Percentiles rank a stretch among this genome's conserved stretches.
These are phyloP conservation scores for Aureobasidium sp. DNA, from an alignment of 2,329 filamentous ascomycete genomes.

Conservation along the genomic window DNA sequence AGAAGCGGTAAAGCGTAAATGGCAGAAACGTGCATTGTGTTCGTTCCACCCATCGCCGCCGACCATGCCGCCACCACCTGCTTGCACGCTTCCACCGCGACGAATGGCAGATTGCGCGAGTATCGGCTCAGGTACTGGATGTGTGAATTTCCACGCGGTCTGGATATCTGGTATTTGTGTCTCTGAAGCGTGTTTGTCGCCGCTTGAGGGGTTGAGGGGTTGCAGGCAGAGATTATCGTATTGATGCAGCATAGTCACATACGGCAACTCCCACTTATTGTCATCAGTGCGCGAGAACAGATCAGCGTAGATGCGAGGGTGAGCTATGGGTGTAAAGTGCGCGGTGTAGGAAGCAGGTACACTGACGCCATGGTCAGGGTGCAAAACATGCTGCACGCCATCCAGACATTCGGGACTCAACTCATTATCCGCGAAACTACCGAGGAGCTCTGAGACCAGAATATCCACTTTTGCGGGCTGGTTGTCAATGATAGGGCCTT, in stretches of 20 bases:
- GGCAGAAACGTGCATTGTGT: constrained; percentile 78
- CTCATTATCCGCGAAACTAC: constrained; percentile 95
- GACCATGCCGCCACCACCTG: constrained; percentile 64
- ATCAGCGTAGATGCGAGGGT: constrained; percentile 78
- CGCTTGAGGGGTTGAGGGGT: constrained; percentile 35
- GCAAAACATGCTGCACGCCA: constrained; percentile 86
- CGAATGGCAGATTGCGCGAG: constrained; percentile 50
- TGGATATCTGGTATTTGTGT: constrained; percentile 49
- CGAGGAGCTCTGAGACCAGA: constrained; percentile 85
- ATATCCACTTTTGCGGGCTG: constrained; percentile 73
- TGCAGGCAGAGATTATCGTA: constrained; percentile 73
- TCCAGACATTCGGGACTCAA: constrained; percentile 94
- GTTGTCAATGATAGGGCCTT: constrained; percentile 59
- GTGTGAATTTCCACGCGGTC: constrained; percentile 71
- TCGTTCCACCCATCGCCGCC: constrained; percentile 78
- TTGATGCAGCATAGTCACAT: constrained; percentile 87
- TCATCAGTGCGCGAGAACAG: constrained; percentile 59
- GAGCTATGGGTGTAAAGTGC: constrained; percentile 84
- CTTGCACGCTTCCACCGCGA: constrained; percentile 56
- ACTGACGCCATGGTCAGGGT: constrained; percentile 74
- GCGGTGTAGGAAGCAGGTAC: constrained; percentile 92
- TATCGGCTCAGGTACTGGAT: constrained; percentile 59
- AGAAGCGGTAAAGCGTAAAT: constrained; percentile 69
- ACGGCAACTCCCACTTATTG: constrained; percentile 80
- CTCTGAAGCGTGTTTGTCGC: constrained; percentile 11